Conservation (phyloP, 352 stramenopile species). For the Ochromonadaceae sp. region DNA sequence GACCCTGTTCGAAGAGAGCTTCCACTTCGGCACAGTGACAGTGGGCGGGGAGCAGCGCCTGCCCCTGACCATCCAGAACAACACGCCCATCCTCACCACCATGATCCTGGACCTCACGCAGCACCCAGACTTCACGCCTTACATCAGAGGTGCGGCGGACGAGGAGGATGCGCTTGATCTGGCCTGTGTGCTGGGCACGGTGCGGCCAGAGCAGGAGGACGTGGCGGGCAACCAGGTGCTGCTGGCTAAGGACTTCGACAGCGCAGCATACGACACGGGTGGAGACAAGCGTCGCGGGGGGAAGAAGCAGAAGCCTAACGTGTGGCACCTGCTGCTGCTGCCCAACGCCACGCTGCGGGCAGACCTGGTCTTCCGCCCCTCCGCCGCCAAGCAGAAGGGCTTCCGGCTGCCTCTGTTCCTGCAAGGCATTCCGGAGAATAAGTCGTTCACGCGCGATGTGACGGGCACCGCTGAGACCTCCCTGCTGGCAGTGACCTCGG, state of each 20-base stretch:
- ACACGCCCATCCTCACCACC: slow-evolving; percentile 49
- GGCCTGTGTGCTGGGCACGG: background rate
- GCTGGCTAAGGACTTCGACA: background rate
- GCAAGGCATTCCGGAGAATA: slow-evolving; percentile 31
- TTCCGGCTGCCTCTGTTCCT: slow-evolving; percentile 56
- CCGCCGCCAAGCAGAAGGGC: slow-evolving; percentile 33
- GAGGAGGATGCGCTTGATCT: background rate
- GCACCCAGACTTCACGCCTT: slow-evolving; percentile 51
- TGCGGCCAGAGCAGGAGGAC: slow-evolving; percentile 12
- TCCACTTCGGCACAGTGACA: slow-evolving; percentile 62
- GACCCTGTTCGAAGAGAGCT: slow-evolving; percentile 26
- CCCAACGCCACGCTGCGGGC: slow-evolving; percentile 47
- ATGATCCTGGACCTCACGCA: slow-evolving; percentile 54
- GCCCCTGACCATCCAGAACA: slow-evolving; percentile 53
- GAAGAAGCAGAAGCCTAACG: slow-evolving; percentile 24
- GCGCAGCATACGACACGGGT: background rate
- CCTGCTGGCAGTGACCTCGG: slow-evolving; percentile 47
- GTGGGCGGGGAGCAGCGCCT: slow-evolving; percentile 48
- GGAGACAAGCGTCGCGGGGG: background rate
- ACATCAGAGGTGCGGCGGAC: slow-evolving; percentile 26
- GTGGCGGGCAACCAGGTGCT: slow-evolving; percentile 11
- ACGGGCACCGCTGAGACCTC: slow-evolving; percentile 42
- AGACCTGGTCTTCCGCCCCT: slow-evolving; percentile 53
- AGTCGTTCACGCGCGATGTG: slow-evolving; percentile 32
- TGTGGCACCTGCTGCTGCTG: slow-evolving; percentile 44